Percentiles rank a stretch among this genome's conserved stretches.
phyloP scores from a whole-genome alignment of 2,329 filamentous ascomycete genomes.

The Rhynchosporium graminicola region DNA sequence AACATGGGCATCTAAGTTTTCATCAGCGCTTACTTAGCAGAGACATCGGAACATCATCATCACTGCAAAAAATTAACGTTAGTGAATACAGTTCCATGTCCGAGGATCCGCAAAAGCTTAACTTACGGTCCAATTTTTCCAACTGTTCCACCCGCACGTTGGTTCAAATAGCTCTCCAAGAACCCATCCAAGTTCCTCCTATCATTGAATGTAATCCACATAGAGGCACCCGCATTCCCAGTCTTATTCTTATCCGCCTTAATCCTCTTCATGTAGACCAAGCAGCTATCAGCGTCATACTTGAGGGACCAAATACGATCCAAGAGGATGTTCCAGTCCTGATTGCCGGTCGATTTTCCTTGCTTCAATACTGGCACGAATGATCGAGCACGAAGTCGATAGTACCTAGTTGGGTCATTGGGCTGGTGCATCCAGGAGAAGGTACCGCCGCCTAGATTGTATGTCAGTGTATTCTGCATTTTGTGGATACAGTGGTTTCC shows the following conservation, averaged over 20 bases:
- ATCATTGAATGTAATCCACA: conserved; percentile 6
- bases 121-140: not conserved
- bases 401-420: not conserved
- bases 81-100: too few relatives aligned
- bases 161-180: not conserved
- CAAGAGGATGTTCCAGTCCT: not conserved
- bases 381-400: not conserved
- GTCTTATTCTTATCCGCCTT: not conserved
- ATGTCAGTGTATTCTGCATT: not conserved
- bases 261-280: not conserved
- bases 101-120: not conserved
- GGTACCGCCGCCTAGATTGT: not conserved
- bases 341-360: not conserved
- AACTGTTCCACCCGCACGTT: not conserved
- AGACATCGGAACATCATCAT: conserved; percentile 5
- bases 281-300: not conserved
- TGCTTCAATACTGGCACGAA: conserved; percentile 1
- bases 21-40: not conserved
- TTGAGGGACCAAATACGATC: not conserved
- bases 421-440: not conserved
- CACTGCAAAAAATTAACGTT: not conserved
- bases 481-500: not conserved
- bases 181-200: not conserved
- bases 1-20: not conserved
- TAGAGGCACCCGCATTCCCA: not conserved